phyloP scores from a whole-genome alignment of 2,329 filamentous ascomycete species.

The Trichoderma lentiforme region DNA sequence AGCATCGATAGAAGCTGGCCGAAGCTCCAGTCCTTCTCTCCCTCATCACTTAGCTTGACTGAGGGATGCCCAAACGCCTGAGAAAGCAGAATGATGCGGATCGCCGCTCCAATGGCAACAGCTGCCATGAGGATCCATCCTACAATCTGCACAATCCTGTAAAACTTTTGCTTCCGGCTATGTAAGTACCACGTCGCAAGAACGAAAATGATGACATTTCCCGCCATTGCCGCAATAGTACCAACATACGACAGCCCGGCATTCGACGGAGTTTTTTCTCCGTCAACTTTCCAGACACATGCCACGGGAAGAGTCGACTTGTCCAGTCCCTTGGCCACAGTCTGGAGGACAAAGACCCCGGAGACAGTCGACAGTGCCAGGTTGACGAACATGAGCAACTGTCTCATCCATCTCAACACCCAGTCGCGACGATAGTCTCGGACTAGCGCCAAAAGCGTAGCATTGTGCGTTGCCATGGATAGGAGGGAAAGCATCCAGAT shows the following conservation, averaged over 20 bases:
- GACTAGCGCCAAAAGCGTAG: constrained; percentile 61
- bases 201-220: constrained; percentile 56
- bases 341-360: constrained; percentile 55
- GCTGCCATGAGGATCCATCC: constrained; percentile 54
- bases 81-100: constrained; percentile 54
- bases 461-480: constrained; percentile 63
- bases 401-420: constrained; percentile 63
- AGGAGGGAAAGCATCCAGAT: constrained; percentile 66
- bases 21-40: constrained; percentile 60
- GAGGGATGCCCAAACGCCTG: constrained; percentile 58
- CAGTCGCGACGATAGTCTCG: constrained; percentile 65
- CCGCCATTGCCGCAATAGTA: constrained; percentile 59
- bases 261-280: constrained; percentile 34
- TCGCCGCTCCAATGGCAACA: constrained; percentile 56
- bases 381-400: constrained; percentile 64
- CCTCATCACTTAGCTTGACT: constrained; percentile 47
- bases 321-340: constrained; percentile 50
- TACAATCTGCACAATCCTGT: constrained; percentile 50
- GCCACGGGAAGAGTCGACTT: constrained; percentile 55
- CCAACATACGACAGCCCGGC: constrained; percentile 51
- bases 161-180: constrained; percentile 50
- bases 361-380: constrained; percentile 55
- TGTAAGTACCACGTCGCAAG: constrained; percentile 65
- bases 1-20: constrained; percentile 60
- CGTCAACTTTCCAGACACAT: constrained; percentile 54